A percentile compares a stretch with the other conserved stretches of the same genome.
phyloP scores from a whole-genome alignment of 139 green algal species.

The Picochlorum sp. region DNA sequence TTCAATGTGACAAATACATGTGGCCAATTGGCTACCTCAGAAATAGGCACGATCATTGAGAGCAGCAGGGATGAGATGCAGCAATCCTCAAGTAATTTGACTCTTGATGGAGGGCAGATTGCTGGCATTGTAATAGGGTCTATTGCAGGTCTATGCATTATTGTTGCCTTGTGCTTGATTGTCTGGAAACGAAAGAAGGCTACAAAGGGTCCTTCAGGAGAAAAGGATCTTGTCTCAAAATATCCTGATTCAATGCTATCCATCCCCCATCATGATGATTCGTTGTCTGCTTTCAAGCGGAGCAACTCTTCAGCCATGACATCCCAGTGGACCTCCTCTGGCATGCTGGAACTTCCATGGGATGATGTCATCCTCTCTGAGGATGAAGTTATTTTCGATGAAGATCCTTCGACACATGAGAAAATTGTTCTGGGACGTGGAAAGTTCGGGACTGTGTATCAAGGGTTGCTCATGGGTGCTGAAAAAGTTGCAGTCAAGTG shows the following conservation, averaged over 20 bases:
- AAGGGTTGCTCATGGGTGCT: background rate
- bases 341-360: background rate
- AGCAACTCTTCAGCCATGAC: background rate
- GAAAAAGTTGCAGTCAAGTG: constrained; percentile 9
- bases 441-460: constrained; percentile 7
- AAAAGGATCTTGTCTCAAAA: background rate
- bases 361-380: background rate
- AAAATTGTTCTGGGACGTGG: background rate
- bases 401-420: background rate
- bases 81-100: too few species aligned
- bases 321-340: background rate
- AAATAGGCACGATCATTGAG: too few species aligned
- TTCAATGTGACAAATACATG: constrained; percentile 2
- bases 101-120: background rate
- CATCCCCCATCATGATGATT: too few species aligned
- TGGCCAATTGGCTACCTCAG: background rate
- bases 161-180: background rate
- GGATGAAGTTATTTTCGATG: background rate
- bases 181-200: background rate
- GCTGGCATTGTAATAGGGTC: background rate
- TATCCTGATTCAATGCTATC: too few species aligned
- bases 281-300: too few species aligned
- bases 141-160: background rate
- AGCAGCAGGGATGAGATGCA: too few species aligned
- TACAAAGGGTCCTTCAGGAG: background rate